These are phyloP conservation scores for Trichoderma reesei DNA, from an alignment of 495 filamentous ascomycete species.

Conservation along the genomic window DNA sequence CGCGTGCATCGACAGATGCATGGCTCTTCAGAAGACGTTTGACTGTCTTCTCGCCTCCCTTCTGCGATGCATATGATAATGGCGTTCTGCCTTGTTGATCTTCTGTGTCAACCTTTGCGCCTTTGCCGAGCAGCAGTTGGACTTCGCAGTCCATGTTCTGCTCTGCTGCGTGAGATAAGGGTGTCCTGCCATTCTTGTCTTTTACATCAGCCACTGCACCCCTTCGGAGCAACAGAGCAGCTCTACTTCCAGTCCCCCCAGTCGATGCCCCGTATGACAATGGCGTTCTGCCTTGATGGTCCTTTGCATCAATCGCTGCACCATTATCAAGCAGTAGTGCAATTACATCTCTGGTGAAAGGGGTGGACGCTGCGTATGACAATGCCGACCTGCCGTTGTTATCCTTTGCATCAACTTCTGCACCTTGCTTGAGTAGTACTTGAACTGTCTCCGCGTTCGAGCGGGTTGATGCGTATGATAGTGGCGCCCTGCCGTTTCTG, in stretches of 20 bases:
- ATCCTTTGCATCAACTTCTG: background rate
- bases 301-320: background rate
- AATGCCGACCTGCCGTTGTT: background rate
- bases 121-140: background rate
- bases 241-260: background rate
- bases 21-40: no score
- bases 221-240: background rate
- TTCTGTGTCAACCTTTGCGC: background rate
- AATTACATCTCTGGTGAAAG: background rate
- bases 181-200: background rate
- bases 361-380: background rate
- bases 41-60: no score
- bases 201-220: background rate
- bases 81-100: background rate
- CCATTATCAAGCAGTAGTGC: background rate
- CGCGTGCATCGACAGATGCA: no score
- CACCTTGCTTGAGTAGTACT: background rate
- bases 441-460: background rate
- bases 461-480: background rate
- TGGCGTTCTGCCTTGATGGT: background rate
- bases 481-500: background rate
- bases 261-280: background rate
- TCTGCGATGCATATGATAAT: background rate
- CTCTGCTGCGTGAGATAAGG: background rate
- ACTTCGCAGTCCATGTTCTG: background rate